A percentile compares a stretch with the other conserved stretches of the same genome.
phyloP scores from a whole-genome alignment of 2,329 filamentous ascomycete genomes.

The Fusarium xyrophilum region DNA sequence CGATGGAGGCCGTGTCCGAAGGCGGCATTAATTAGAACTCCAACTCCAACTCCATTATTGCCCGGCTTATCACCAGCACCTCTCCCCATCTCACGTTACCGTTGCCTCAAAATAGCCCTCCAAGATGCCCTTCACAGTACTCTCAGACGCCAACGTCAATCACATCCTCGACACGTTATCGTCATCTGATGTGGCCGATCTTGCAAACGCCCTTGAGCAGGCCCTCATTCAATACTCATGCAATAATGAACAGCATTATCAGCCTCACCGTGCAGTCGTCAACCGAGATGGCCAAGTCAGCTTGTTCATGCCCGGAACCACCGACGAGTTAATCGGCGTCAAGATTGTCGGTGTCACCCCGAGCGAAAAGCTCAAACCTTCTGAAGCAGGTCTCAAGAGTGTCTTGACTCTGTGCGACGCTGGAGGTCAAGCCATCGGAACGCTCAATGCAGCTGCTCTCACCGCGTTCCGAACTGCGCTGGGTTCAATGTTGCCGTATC shows the following conservation, averaged over 20 bases:
- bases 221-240: conserved; percentile 60
- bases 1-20: neutral
- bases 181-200: conserved; percentile 20
- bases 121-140: conserved; percentile 38
- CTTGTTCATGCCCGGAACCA: conserved; percentile 72
- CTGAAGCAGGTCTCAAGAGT: conserved; percentile 46
- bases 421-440: conserved; percentile 63
- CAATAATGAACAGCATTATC: conserved; percentile 65
- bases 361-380: conserved; percentile 2
- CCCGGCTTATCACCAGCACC: neutral
- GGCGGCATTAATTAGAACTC: neutral
- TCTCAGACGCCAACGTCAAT: conserved; percentile 36
- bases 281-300: conserved; percentile 68
- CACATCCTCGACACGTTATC: conserved; percentile 31
- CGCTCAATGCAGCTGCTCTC: conserved; percentile 72
- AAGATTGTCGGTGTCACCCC: conserved; percentile 62
- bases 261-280: conserved; percentile 67
- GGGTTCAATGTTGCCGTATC: conserved; percentile 66
- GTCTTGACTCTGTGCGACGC: conserved; percentile 66
- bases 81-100: no score
- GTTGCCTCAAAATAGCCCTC: no score
- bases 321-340: conserved; percentile 65
- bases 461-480: conserved; percentile 74
- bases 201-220: conserved; percentile 26
- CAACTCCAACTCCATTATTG: neutral